Conservation (phyloP, 352 stramenopile species). For the Halophytophthora polymorphica region DNA sequence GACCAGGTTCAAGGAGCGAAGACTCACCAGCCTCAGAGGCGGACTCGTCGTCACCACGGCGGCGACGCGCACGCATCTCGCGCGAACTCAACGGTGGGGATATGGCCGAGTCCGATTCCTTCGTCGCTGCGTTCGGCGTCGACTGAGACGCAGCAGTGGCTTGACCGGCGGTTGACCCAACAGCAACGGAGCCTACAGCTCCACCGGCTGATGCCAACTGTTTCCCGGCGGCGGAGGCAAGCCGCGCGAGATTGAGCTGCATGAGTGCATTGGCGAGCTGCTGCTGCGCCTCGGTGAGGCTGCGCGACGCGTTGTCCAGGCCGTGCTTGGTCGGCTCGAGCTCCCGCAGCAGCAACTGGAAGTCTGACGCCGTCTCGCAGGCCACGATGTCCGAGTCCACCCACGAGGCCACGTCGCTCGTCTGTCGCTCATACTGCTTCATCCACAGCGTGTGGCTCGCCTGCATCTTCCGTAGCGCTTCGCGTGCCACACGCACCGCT, state of each 20-base stretch:
- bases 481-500: background rate
- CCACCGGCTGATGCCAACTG: too few relatives aligned
- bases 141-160: too few relatives aligned
- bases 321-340: background rate
- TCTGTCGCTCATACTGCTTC: slow-evolving; percentile 2
- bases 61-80: too few relatives aligned
- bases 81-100: too few relatives aligned
- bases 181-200: too few relatives aligned
- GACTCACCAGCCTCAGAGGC: too few relatives aligned
- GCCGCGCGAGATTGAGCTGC: slow-evolving; percentile 1
- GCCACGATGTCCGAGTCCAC: background rate
- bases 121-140: too few relatives aligned
- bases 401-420: background rate
- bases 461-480: background rate
- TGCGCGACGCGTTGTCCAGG: background rate
- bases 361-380: background rate
- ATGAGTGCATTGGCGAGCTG: background rate
- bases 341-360: background rate
- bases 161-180: too few relatives aligned
- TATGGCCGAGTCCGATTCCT: too few relatives aligned
- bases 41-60: too few relatives aligned
- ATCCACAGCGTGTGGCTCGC: slow-evolving; percentile 3
- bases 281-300: background rate
- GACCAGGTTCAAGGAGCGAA: too few relatives aligned
- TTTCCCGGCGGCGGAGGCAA: too few relatives aligned